These are phyloP conservation scores for Sporodiniella umbellata DNA, from an alignment of 371 early-diverging fungal genomes.

Conservation along the genomic window DNA sequence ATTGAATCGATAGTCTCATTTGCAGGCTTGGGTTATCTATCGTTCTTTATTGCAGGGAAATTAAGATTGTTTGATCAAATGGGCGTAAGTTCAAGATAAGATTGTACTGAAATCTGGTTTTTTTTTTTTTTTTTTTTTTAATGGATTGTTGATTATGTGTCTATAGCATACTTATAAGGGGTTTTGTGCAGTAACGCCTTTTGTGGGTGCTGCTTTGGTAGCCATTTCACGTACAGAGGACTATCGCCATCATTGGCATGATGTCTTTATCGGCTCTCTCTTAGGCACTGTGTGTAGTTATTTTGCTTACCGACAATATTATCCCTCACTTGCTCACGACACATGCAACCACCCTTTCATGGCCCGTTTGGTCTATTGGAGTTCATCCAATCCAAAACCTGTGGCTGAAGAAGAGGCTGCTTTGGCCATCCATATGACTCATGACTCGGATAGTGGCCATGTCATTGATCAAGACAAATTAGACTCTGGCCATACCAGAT, in stretches of 20 bases:
- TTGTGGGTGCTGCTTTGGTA: conserved; percentile 61
- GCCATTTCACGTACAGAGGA: conserved; percentile 72
- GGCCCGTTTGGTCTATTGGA: conserved; percentile 3
- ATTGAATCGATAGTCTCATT: conserved; percentile 58
- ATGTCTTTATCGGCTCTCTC: conserved; percentile 63
- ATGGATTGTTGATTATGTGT: not conserved
- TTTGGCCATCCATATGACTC: too few species aligned
- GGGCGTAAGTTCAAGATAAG: conserved; percentile 40
- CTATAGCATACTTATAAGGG: conserved; percentile 62
- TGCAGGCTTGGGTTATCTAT: conserved; percentile 68
- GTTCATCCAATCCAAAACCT: not conserved
- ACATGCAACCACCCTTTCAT: conserved; percentile 9
- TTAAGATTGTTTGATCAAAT: conserved; percentile 66
- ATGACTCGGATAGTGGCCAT: too few species aligned
- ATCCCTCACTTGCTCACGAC: conserved; percentile 28
- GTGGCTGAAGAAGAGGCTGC: not conserved
- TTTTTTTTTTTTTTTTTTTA: too few species aligned
- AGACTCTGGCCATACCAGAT: too few species aligned
- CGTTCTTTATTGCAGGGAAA: conserved; percentile 73
- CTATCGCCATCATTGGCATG: conserved; percentile 87
- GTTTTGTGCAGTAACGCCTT: conserved; percentile 59
- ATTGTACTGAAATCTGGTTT: too few species aligned
- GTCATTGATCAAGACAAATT: too few species aligned
- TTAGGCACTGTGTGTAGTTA: conserved; percentile 55
- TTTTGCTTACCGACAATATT: conserved; percentile 72